Evolutionary conservation across 371 early-diverging fungal species (phyloP), one percentile per base, ranked within the genome.

Genomic region (Mortierella sp.): DNA sequence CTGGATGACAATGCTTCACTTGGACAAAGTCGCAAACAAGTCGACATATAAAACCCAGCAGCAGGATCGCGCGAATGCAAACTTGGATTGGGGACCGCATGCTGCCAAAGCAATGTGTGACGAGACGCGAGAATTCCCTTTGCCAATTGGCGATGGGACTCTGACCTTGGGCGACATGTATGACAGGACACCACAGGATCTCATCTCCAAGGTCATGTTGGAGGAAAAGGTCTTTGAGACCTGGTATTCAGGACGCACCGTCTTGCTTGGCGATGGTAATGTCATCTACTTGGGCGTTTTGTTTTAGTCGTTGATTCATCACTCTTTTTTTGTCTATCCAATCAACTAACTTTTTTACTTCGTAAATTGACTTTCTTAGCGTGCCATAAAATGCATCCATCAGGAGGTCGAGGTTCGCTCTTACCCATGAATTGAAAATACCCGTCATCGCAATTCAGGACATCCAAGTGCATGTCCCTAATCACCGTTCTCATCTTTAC

Each of bases 171-270:
- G 68, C 0, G 68, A 68, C 34, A 38, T 68, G 24, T 68, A 42
- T 24, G 68, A 68, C 24, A 19, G 44, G 42, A 38, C 68, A 24
- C 38, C 34, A 3, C 68, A 38, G 42, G 68, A 68, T 42, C 68
- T 68, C 2, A 68, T 68, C 10, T 68, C 68, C 9, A 68, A 68
- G 3, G 42, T 68, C 19, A 68, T 38, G 21, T 34, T 68, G 68
- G 68, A 68, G 42, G 42, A 68, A 4, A 68, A 68, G 68, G 68
- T 68, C 24, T 68, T 68, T 68, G 68, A 68, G 24, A 68, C 68
- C 42, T 68, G 68, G 68, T 24, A 68, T 24, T 38, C 68, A 21
- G 42, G 68, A 11, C 68, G 68, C 4, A 42, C 42, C 38, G 68
- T 68, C 24, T 19, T 68, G 3, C 38, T 68, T 24, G 68, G 68